These are phyloP conservation scores for Arachis hypogaea DNA, from an alignment of 306 rosid genomes.

Conservation along the genomic window DNA sequence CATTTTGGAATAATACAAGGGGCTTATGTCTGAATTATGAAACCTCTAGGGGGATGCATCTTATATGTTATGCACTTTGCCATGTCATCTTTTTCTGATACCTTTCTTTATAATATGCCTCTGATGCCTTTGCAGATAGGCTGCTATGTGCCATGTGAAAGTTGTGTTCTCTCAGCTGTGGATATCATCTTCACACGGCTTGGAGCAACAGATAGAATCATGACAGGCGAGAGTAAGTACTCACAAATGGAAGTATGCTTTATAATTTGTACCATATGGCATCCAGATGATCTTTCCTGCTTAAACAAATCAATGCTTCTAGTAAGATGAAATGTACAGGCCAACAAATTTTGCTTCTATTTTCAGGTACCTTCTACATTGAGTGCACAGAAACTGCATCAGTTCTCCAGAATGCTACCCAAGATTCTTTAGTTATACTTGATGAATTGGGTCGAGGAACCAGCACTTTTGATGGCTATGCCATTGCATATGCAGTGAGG, in stretches of 20 bases:
- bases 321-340: slow-evolving; percentile 11
- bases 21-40: slow-evolving; percentile 1
- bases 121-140: slow-evolving; percentile 76
- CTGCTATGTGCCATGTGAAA: slow-evolving; percentile 87
- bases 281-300: slow-evolving; percentile 20
- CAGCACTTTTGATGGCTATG: slow-evolving; percentile 96
- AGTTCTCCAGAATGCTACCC: slow-evolving; percentile 87
- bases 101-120: slow-evolving; percentile 13
- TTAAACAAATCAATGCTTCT: slow-evolving; percentile 12
- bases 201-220: slow-evolving; percentile 96
- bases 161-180: slow-evolving; percentile 73
- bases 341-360: slow-evolving; percentile 20
- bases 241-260: slow-evolving; percentile 18
- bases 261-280: not conserved
- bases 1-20: slow-evolving; percentile 14
- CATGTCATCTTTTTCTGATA: slow-evolving; percentile 14
- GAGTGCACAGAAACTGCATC: slow-evolving; percentile 97
- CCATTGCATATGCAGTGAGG: slow-evolving; percentile 95
- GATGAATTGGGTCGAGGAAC: slow-evolving; percentile 99
- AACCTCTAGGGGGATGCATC: slow-evolving; percentile 21
- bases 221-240: slow-evolving; percentile 97
- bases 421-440: slow-evolving; percentile 88
- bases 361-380: slow-evolving; percentile 86
- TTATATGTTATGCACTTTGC: slow-evolving; percentile 10
- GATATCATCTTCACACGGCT: slow-evolving; percentile 93